These are phyloP conservation scores for Fomitopsis betulina DNA, from an alignment of 1,284 basidiomycete species.

Conservation along the genomic window DNA sequence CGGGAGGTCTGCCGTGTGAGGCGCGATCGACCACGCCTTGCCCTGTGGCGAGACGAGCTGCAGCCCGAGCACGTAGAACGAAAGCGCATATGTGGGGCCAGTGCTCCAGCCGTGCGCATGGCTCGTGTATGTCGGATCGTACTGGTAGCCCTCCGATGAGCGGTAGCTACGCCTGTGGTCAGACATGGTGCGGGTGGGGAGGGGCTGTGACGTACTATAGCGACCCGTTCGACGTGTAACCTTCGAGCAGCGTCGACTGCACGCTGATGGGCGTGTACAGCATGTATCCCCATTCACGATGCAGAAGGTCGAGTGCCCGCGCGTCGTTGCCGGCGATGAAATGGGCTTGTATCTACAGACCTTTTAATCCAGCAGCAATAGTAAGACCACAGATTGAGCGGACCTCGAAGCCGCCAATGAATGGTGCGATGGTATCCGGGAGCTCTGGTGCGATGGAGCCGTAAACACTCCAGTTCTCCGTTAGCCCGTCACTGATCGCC, in stretches of 20 bases:
- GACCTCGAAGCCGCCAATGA: slow-evolving; percentile 48
- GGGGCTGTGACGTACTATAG: slow-evolving; percentile 31
- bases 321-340: slow-evolving; percentile 43
- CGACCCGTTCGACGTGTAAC: slow-evolving; percentile 47
- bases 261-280: slow-evolving; percentile 46
- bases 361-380: neutral
- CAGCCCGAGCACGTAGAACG: slow-evolving; percentile 41
- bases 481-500: slow-evolving; percentile 39
- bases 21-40: slow-evolving; percentile 36
- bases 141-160: slow-evolving; percentile 42
- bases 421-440: slow-evolving; percentile 49
- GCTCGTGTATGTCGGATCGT: slow-evolving; percentile 42
- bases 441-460: slow-evolving; percentile 46
- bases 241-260: slow-evolving; percentile 48
- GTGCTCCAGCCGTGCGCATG: slow-evolving; percentile 37
- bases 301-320: slow-evolving; percentile 45
- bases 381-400: neutral
- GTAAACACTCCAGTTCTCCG: slow-evolving; percentile 44
- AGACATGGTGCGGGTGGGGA: neutral
- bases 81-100: slow-evolving; percentile 32
- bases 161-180: slow-evolving; percentile 30
- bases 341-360: slow-evolving; percentile 42
- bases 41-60: slow-evolving; percentile 35
- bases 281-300: slow-evolving; percentile 51
- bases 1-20: slow-evolving; percentile 34